A percentile compares a stretch with the other conserved stretches of the same genome.
Evolutionary conservation across 2,329 filamentous ascomycete species (phyloP).

Genomic region (Exophiala mesophila): DNA sequence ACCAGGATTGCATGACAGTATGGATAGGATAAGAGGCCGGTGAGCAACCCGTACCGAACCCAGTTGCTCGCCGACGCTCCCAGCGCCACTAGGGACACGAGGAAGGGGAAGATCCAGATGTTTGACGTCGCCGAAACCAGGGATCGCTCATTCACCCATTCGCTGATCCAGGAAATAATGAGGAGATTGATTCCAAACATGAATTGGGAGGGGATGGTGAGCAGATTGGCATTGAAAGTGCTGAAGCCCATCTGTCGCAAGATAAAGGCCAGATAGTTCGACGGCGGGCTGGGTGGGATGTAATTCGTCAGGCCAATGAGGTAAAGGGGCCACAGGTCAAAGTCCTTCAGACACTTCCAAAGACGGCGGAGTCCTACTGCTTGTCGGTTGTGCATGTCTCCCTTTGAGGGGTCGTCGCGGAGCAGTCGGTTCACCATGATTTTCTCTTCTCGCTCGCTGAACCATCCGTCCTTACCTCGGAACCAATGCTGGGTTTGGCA

Average conservation of each 20-base stretch:
- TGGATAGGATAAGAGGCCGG: conserved; percentile 48
- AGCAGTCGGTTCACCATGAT: conserved; percentile 57
- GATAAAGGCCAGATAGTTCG: conserved; percentile 55
- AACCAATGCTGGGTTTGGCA: conserved; percentile 59
- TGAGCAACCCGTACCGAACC: conserved; percentile 49
- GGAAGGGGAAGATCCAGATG: conserved; percentile 56
- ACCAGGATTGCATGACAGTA: conserved; percentile 57
- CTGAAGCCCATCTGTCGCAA: conserved; percentile 54
- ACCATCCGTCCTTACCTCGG: conserved; percentile 58
- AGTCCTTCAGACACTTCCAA: conserved; percentile 53
- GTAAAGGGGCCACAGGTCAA: conserved; percentile 57
- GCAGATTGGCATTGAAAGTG: conserved; percentile 58
- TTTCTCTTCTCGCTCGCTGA: conserved; percentile 53
- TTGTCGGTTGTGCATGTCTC: conserved; percentile 58
- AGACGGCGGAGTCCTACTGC: conserved; percentile 44
- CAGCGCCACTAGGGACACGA: conserved; percentile 50
- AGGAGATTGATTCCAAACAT: conserved; percentile 38
- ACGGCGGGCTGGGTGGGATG: conserved; percentile 48
- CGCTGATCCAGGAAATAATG: conserved; percentile 42
- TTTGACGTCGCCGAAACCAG: conserved; percentile 47
- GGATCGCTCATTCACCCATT: conserved; percentile 42
- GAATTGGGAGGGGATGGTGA: conserved; percentile 51
- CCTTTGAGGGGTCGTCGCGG: conserved; percentile 57
- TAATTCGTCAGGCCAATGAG: conserved; percentile 50
- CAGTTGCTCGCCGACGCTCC: conserved; percentile 41